phyloP scores from a whole-genome alignment of 805 yeast genomes.

The Zygoascus biomembranicola region DNA sequence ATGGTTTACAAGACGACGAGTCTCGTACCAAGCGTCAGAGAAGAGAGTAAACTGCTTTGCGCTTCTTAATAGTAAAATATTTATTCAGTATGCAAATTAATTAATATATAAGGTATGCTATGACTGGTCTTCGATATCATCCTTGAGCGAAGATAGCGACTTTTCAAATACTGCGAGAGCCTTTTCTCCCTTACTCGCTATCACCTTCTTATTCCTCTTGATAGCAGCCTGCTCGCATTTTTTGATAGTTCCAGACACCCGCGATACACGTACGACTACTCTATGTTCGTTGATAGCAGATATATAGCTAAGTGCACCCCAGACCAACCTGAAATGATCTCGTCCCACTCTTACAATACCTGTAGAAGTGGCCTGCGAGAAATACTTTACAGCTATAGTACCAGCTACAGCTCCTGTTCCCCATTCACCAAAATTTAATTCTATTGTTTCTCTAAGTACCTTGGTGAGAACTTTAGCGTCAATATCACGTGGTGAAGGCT shows the following conservation, averaged over 20 bases:
- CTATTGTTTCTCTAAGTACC: conserved; percentile 48
- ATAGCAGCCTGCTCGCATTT: conserved; percentile 71
- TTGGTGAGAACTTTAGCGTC: conserved; percentile 43
- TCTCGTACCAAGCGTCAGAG: neutral
- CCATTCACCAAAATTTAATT: conserved; percentile 65
- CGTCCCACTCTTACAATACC: conserved; percentile 77
- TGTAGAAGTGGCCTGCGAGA: conserved; percentile 69
- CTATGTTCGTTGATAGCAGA: conserved; percentile 40
- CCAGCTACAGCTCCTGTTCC: conserved; percentile 61
- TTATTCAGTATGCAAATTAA: neutral
- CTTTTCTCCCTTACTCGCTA: neutral
- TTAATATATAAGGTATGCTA: neutral
- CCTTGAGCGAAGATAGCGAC: neutral
- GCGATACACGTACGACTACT: conserved; percentile 52
- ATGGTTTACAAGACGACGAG: conserved; percentile 1
- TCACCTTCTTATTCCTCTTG: conserved; percentile 25
- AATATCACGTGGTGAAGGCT: conserved; percentile 26
- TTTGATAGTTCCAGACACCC: conserved; percentile 80
- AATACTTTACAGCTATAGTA: conserved; percentile 62
- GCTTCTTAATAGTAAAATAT: neutral
- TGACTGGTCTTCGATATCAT: neutral
- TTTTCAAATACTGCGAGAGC: conserved; percentile 6
- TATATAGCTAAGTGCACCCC: conserved; percentile 50
- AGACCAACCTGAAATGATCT: conserved; percentile 49
- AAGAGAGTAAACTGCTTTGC: neutral